A percentile compares a stretch with the other conserved stretches of the same genome.
Conservation (phyloP, 495 filamentous ascomycete genomes). For the Ramalina intermedia region DNA sequence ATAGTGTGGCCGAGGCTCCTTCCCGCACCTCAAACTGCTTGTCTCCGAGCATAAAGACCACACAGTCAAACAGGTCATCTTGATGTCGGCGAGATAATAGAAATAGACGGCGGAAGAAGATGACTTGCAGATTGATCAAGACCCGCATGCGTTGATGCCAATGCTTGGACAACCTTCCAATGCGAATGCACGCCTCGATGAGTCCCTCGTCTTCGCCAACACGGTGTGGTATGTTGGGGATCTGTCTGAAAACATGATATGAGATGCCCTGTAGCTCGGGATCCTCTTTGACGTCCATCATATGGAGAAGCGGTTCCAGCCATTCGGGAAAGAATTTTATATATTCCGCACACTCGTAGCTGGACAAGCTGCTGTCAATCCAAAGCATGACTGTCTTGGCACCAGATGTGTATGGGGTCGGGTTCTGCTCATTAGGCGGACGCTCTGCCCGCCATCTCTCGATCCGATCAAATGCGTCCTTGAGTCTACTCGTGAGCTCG, state of each 20-base stretch:
- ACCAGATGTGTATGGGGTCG: slow-evolving; percentile 86
- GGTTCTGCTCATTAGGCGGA: slow-evolving; percentile 77
- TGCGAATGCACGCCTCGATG: slow-evolving; percentile 71
- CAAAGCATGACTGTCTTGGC: slow-evolving; percentile 92
- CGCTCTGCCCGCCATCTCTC: slow-evolving; percentile 80
- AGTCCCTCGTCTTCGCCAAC: slow-evolving; percentile 71
- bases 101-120: slow-evolving; percentile 96
- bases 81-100: slow-evolving; percentile 67
- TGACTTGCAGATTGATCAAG: slow-evolving; percentile 96
- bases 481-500: slow-evolving; percentile 59
- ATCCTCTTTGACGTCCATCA: slow-evolving; percentile 99
- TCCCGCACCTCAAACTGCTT: slow-evolving; percentile 85
- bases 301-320: slow-evolving; percentile 83
- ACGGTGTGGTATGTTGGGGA: slow-evolving; percentile 90
- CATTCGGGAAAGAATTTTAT: slow-evolving; percentile 86
- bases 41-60: slow-evolving; percentile 87
- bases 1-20: slow-evolving; percentile 80
- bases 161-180: slow-evolving; percentile 70
- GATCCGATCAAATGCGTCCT: slow-evolving; percentile 62
- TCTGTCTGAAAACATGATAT: slow-evolving; percentile 93
- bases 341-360: slow-evolving; percentile 83
- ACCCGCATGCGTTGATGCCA: slow-evolving; percentile 98
- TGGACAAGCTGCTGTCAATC: slow-evolving; percentile 83
- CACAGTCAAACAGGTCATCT: slow-evolving; percentile 70
- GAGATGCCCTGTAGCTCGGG: slow-evolving; percentile 87